Evolutionary conservation across 2,329 filamentous ascomycete genomes (phyloP), one percentile per base, ranked within the genome.

Genomic region (Arthrobotrys musiformis): DNA sequence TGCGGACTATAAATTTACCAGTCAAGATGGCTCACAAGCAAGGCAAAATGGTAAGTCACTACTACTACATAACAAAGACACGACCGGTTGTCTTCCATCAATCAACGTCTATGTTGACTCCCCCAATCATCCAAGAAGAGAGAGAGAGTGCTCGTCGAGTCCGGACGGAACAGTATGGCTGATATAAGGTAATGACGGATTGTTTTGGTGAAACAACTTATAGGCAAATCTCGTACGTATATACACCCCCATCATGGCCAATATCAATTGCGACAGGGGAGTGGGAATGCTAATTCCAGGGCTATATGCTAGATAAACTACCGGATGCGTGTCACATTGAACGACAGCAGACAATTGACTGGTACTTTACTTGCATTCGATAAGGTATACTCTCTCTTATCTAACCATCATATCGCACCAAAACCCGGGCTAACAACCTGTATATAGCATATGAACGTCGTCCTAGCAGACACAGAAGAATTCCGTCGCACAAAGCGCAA

Each of bases 351-450:
- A 82, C 93, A 97, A 85, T 96, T 99, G 90, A 94, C 93, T 44
- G 95, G 94, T 79, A 93, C 98, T 85, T 97, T 99, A 93, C 89
- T 99, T 81, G 95, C 95, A 67, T 99, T 98, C 82, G 95, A 99
- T 85, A 98, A 98, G 89, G 93, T 94, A 85, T 40, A 64, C 30
- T 24, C 35, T 60, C 40, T 40, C 17, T 42, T 8, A 7, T n/a
- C 15, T n/a, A n/a, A 2, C 17, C 11, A 40, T 13, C 19, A 48
- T 35, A 26, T 24, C 58, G 60, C 28, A 80, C 83, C 33, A 83
- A n/a, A n/a, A n/a, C n/a, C n/a, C 28, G 40, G 17, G 2, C 6
- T 11, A 13, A 37, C 50, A 79, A 50, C 70, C 52, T 13, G 54
- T 40, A 78, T 66, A 60, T 80, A 97, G 93, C 95, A 99, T 85